Evolutionary conservation across 306 rosid genomes (phyloP).

Genomic region (Pueraria montana): DNA sequence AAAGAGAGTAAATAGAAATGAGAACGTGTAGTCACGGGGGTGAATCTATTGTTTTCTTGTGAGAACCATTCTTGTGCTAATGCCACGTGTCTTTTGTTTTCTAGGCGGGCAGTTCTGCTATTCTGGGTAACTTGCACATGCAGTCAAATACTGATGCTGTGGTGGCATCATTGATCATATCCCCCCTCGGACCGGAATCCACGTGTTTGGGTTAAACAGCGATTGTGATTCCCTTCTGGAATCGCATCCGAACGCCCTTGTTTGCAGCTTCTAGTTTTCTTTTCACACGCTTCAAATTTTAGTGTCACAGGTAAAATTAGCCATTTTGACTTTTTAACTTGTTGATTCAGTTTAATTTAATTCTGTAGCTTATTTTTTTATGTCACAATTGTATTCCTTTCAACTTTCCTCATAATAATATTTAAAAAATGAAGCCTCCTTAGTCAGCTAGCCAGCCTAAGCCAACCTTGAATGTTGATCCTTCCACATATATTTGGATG

Average conservation of each 20-base stretch:
- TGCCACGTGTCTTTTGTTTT: constrained; percentile 45
- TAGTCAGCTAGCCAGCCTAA: not conserved
- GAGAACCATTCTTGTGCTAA: not conserved
- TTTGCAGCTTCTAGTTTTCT: not conserved
- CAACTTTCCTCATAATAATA: too few species aligned
- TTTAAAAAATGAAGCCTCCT: not conserved
- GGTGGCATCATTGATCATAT: constrained; percentile 1
- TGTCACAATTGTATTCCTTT: not conserved
- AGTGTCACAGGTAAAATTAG: not conserved
- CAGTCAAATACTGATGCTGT: constrained; percentile 21
- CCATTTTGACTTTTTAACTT: not conserved
- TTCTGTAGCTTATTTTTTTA: not conserved
- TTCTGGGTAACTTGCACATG: not conserved
- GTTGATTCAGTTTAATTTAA: not conserved
- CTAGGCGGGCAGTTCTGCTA: constrained; percentile 43
- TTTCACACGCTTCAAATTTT: not conserved
- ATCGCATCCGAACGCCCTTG: constrained; percentile 21
- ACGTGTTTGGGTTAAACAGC: constrained; percentile 8
- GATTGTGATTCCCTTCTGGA: constrained; percentile 38
- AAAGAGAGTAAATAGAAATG: not conserved
- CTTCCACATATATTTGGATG: not conserved
- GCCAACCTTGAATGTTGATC: not conserved
- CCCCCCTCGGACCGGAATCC: not conserved
- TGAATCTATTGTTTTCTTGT: not conserved
- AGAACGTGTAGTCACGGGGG: constrained; percentile 48